Percentiles rank a stretch among this genome's conserved stretches.
phyloP scores from a whole-genome alignment of 1,284 basidiomycete genomes.

The Uromyces viciae-fabae region DNA sequence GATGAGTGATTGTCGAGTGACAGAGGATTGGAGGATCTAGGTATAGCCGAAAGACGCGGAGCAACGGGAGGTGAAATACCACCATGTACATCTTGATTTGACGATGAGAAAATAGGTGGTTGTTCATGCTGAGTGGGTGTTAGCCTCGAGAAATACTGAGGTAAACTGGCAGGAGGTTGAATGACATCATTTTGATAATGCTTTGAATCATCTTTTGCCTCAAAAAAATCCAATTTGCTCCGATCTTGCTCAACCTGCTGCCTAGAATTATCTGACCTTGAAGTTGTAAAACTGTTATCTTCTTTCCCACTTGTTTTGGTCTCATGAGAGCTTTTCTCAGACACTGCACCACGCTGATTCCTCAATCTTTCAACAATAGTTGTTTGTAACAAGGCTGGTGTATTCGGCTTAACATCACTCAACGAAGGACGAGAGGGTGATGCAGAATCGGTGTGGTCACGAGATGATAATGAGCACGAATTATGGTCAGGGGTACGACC shows the following conservation, averaged over 20 bases:
- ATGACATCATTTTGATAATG: too few species aligned
- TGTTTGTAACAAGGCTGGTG: neutral
- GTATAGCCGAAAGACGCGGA: constrained; percentile 9
- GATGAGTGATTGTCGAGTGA: neutral
- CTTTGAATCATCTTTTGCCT: too few species aligned
- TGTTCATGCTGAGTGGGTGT: too few species aligned
- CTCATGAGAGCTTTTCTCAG: too few species aligned
- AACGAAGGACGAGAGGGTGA: neutral
- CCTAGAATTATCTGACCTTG: too few species aligned
- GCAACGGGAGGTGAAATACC: neutral
- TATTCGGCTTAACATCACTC: neutral
- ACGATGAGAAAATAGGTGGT: too few species aligned
- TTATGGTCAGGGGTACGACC: neutral
- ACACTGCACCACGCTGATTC: neutral
- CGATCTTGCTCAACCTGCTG: too few species aligned
- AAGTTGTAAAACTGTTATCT: too few species aligned
- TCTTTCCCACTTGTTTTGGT: too few species aligned
- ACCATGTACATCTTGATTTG: neutral
- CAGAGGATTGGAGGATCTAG: constrained; percentile 1
- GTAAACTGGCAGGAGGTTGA: too few species aligned
- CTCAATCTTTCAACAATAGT: constrained; percentile 37
- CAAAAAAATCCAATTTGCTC: too few species aligned
- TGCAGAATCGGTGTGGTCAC: neutral
- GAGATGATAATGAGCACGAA: neutral
- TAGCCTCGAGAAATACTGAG: too few species aligned